Evolutionary conservation across 768 basidiomycete species (phyloP), one percentile per base, ranked within the genome.

Genomic region (Phylloporus arenicola): DNA sequence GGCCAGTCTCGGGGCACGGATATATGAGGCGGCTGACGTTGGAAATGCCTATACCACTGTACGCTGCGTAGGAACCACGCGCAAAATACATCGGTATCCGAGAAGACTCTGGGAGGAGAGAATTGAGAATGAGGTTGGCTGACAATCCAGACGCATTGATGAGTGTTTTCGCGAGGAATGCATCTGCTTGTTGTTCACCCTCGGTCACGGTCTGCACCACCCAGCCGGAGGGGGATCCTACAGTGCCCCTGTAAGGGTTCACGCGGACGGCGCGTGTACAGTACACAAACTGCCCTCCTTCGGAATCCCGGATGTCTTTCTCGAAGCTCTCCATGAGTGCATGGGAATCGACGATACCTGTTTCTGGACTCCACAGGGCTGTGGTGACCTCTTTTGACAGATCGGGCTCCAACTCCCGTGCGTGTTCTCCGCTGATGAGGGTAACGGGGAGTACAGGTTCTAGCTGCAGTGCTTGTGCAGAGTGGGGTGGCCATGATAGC

Each of bases 291-390:
- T 85, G 77, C 6, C 83, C 85, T 13, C 68, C 74, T 34, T 83
- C 85, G 3, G 83, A 79, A 6, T 91, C 84, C 16, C 70, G 67
- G 47, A 98, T 82, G 47, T 96, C 90, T 59, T 77, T 79, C 64
- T 94, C 92, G 44, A 98, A 70, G 54, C 81, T 82, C 60, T 82
- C 76, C 82, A 97, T 90, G 47, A 94, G 70, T 4, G 80, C 64
- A 71, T 95, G 91, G 0, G 90, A 88, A 66, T 94, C 87, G 0
- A 98, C 68, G 53, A 98, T 94, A 2, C 96, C 96, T 1, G 93
- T 94, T 60, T 84, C 81, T 9, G 88, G 86, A 48, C 84, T 88
- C 77, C 83, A 84, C 25, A 99, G 67, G 3, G 92, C 92, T 9
- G 75, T 76, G 0, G 73, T 70, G 48, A 97, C 88, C 39, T 83